Conservation (phyloP, 306 rosid species). For the Calophaca sinica region DNA sequence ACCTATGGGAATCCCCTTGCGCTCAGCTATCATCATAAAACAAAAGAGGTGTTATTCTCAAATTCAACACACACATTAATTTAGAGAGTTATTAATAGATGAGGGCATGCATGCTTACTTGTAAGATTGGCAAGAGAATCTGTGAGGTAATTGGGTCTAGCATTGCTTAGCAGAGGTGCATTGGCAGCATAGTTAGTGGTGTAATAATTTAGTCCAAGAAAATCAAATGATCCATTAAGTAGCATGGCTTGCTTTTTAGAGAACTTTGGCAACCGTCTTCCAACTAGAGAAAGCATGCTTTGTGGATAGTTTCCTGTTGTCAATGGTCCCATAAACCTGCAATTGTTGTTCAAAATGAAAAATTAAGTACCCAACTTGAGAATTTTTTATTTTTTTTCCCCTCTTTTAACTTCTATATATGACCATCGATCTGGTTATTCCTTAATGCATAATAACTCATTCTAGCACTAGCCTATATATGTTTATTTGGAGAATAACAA, state of each 20-base stretch:
- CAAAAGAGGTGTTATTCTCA: not conserved
- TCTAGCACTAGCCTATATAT: too few relatives aligned
- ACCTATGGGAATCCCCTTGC: constrained; percentile 59
- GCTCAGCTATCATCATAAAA: constrained; percentile 38
- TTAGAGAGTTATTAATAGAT: too few relatives aligned
- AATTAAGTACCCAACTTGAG: not conserved
- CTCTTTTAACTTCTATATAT: too few relatives aligned
- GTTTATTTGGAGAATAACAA: too few relatives aligned
- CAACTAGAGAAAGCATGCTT: constrained; percentile 55
- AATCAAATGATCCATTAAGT: constrained; percentile 62
- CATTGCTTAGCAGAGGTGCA: constrained; percentile 15
- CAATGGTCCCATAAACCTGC: constrained; percentile 63
- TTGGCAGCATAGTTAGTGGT: constrained; percentile 53
- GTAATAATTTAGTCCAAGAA: constrained; percentile 70
- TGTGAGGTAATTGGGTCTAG: constrained; percentile 37
- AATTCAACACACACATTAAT: not conserved
- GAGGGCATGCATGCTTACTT: too few relatives aligned
- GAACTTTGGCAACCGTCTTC: constrained; percentile 58
- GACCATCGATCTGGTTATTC: too few relatives aligned
- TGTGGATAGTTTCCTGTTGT: constrained; percentile 63
- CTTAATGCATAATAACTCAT: too few relatives aligned
- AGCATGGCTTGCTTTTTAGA: constrained; percentile 32
- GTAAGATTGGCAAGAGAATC: constrained; percentile 49
- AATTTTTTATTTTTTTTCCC: too few relatives aligned
- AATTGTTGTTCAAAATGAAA: not conserved